Base-by-base conservation (phyloP, 2,329 filamentous ascomycete genomes). In the Pseudogymnoascus sp. region DNA sequence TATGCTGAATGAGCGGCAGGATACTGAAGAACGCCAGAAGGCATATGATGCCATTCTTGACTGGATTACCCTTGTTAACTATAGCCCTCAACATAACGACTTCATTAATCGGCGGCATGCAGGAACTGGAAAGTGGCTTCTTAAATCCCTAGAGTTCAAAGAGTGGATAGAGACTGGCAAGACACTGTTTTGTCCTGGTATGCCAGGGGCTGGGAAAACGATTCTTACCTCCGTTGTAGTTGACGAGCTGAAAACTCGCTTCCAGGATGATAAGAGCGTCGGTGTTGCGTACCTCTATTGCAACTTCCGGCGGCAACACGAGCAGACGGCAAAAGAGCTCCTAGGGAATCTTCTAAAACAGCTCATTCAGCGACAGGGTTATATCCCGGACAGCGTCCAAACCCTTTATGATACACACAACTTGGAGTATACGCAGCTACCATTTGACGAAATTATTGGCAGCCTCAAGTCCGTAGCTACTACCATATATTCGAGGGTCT, bases 151-250 rank as follows among this genome's bases (percentile, higher is more conserved):
- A 7, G 41, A 61, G 30, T 64, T 57, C 34, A n/a, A 63, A 28
- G 20, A 54, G 11, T 64, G 62, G 62, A 11, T 58, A 16, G 57
- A 41, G 20, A 60, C 38, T 0, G 30, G 63, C 0, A 64, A 65
- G 0, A 76, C 69, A 0, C 63, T 82, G 0, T 79, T 78, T 64
- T 81, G 77, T 62, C 73, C 72, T 1, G 77, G 78, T 0, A 76
- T 78, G 11, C 77, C 77, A 0, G 78, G 79, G 2, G 75, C 77
- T 0, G 78, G 79, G 1, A 82, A 81, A 65, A 81, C 8, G 0
- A 77, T 79, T 2, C 59, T 78, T 0, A 67, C 75, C 0, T 73
- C 77, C 0, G 72, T 75, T 6, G 71, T 77, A 0, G 64, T 81
- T 0, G 70, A 81, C 2, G 12, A 78, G 22, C 67, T 82, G 1